These are phyloP conservation scores for Penicillium malachiteum DNA, from an alignment of 495 filamentous ascomycete species.

Conservation along the genomic window DNA sequence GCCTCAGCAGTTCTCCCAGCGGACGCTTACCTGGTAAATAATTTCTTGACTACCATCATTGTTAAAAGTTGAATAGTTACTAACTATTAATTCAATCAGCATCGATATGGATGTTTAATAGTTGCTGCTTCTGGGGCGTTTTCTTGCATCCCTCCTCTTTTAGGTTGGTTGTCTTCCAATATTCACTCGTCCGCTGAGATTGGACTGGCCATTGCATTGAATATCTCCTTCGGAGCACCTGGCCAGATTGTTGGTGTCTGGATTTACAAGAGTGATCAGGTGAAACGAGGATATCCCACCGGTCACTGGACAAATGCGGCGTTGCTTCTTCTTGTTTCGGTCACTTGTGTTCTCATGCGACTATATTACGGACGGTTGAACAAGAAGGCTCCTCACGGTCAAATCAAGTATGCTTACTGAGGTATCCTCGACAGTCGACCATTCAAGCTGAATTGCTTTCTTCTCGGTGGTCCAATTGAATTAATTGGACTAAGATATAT, in stretches of 20 bases:
- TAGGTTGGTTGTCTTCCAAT: conserved; percentile 67
- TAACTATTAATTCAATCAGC: conserved; percentile 8
- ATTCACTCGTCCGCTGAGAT: conserved; percentile 57
- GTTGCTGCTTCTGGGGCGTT: conserved; percentile 57
- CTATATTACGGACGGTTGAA: conserved; percentile 4
- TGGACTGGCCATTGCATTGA: conserved; percentile 64
- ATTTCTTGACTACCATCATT: conserved; percentile 1
- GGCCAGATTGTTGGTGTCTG: conserved; percentile 70
- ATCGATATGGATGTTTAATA: conserved; percentile 66
- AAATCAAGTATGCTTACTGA: not conserved
- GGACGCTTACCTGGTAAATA: conserved; percentile 47
- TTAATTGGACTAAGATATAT: too few relatives aligned
- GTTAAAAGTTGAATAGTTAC: not conserved
- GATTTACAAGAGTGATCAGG: conserved; percentile 64
- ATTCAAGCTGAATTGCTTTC: too few relatives aligned
- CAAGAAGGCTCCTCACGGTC: not conserved
- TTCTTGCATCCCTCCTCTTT: conserved; percentile 57
- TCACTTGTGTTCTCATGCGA: conserved; percentile 1
- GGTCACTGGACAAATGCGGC: conserved; percentile 54
- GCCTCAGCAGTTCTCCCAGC: conserved; percentile 58
- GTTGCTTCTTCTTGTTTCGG: conserved; percentile 32
- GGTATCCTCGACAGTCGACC: too few relatives aligned
- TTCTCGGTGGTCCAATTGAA: too few relatives aligned
- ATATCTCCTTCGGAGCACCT: conserved; percentile 59
- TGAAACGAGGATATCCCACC: conserved; percentile 59